These are phyloP conservation scores for Uronychia setigera DNA, from an alignment of 73 alveolate genomes.

Conservation along the genomic window DNA sequence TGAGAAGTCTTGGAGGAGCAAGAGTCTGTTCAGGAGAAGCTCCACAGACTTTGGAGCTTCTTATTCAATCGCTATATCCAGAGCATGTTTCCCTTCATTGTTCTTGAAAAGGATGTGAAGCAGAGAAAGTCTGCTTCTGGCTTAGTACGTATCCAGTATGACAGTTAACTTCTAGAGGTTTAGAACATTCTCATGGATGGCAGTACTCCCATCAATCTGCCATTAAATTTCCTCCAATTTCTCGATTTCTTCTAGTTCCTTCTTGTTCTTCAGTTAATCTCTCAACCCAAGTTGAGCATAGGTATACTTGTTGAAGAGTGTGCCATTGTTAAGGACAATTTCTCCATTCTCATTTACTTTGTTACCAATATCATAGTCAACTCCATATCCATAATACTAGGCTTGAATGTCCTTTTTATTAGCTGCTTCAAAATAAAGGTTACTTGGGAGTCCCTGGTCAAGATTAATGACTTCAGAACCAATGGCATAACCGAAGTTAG, in stretches of 20 bases:
- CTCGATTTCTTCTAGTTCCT: not conserved
- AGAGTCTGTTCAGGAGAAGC: not conserved
- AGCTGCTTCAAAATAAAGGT: not conserved
- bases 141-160: not conserved
- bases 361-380: not conserved
- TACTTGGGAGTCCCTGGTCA: not conserved
- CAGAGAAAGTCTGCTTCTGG: not conserved
- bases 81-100: not conserved
- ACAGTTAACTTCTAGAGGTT: constrained; percentile 10
- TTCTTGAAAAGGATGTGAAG: not conserved
- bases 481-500: not conserved
- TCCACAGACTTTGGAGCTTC: constrained; percentile 4
- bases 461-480: not conserved
- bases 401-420: not conserved
- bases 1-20: not conserved
- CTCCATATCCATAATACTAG: no score
- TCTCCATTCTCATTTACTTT: not conserved
- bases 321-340: not conserved
- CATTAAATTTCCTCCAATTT: not conserved
- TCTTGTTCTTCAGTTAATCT: not conserved
- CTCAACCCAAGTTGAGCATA: not conserved
- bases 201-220: constrained; percentile 31
- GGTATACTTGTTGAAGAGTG: not conserved
- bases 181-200: constrained; percentile 4
- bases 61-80: not conserved